Conservation (phyloP, 345 rosid genomes). For the Aethionema arabicum region DNA sequence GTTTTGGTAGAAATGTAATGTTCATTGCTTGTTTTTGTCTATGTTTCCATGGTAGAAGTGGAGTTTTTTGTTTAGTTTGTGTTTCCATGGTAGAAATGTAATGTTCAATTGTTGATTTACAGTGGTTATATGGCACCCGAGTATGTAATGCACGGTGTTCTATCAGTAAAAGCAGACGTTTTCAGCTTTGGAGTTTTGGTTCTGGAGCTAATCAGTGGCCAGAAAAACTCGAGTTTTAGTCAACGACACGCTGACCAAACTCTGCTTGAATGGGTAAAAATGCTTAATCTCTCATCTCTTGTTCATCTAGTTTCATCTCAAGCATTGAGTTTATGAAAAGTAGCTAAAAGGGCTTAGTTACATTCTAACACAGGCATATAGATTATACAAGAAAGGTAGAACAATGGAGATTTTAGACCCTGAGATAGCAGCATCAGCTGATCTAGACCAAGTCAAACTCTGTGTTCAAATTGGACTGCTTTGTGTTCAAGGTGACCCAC, state of each 20-base stretch:
- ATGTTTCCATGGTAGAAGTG: too few species aligned
- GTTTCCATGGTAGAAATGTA: slow-evolving; percentile 15
- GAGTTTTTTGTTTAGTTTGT: slow-evolving; percentile 1
- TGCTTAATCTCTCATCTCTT: slow-evolving; percentile 12
- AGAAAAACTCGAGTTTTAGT: slow-evolving; percentile 62
- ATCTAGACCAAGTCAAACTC: slow-evolving; percentile 50
- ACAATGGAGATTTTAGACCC: slow-evolving; percentile 72
- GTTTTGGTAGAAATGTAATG: neutral
- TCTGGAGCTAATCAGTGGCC: slow-evolving; percentile 81
- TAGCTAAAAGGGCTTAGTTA: neutral
- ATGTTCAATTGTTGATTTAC: slow-evolving; percentile 5
- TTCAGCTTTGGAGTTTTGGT: slow-evolving; percentile 97
- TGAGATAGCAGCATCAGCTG: slow-evolving; percentile 50
- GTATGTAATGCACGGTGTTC: slow-evolving; percentile 75
- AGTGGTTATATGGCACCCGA: slow-evolving; percentile 99
- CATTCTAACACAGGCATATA: slow-evolving; percentile 60
- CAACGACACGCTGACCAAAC: slow-evolving; percentile 49
- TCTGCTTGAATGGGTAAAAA: slow-evolving; percentile 93
- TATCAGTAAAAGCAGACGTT: slow-evolving; percentile 85
- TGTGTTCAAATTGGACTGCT: slow-evolving; percentile 80
- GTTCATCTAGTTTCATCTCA: neutral
- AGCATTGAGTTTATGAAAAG: too few species aligned
- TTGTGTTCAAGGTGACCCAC: slow-evolving; percentile 84
- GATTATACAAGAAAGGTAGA: slow-evolving; percentile 61
- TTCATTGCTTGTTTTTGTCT: too few species aligned